phyloP scores from a whole-genome alignment of 345 rosid genomes.

The Salix purpurea region DNA sequence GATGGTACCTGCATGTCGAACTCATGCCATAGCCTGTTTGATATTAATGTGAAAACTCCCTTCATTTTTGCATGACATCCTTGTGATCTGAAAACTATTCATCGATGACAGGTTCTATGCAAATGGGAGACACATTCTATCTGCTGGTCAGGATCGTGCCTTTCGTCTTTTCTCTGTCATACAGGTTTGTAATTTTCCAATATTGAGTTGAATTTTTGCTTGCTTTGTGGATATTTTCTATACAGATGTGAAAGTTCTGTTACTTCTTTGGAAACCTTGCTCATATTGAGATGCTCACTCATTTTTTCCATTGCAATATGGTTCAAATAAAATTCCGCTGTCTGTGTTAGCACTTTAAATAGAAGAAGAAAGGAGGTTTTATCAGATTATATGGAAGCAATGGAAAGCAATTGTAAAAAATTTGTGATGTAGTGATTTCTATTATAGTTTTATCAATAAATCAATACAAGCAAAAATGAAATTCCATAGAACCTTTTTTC shows the following conservation, averaged over 20 bases:
- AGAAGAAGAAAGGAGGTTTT: background rate
- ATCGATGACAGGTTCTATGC: constrained; percentile 69
- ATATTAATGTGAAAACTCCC: background rate
- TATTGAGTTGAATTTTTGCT: background rate
- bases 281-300: background rate
- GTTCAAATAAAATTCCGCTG: background rate
- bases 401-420: background rate
- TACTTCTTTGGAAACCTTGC: background rate
- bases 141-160: constrained; percentile 98
- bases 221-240: background rate
- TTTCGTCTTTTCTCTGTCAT: constrained; percentile 88
- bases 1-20: background rate
- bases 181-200: constrained; percentile 44
- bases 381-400: background rate
- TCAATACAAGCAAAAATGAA: background rate
- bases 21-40: background rate
- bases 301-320: background rate
- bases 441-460: background rate
- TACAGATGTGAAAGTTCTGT: background rate
- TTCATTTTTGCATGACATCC: background rate
- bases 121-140: constrained; percentile 92
- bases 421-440: background rate
- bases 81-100: constrained; percentile 9
- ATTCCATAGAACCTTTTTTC: background rate
- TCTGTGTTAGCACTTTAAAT: background rate